phyloP scores from a whole-genome alignment of 805 yeast genomes.

The Peterozyma toletana region DNA sequence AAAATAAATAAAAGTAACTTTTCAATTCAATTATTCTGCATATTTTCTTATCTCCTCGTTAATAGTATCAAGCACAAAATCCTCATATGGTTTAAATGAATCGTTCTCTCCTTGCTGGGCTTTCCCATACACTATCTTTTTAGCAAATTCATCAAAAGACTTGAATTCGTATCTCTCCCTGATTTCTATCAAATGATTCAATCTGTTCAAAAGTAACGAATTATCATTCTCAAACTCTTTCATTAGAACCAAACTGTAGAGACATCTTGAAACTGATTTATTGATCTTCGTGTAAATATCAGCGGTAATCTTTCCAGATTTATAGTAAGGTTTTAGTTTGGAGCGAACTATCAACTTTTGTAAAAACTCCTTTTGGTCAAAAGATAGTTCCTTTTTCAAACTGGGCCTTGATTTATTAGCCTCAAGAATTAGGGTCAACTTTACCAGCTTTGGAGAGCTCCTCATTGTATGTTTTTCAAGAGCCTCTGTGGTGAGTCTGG shows the following conservation, averaged over 20 bases:
- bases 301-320: slow-evolving; percentile 21
- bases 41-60: no score
- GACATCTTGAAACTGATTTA: slow-evolving; percentile 49
- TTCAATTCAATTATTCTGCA: no score
- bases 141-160: slow-evolving; percentile 12
- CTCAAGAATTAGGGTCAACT: not conserved
- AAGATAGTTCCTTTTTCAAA: slow-evolving; percentile 9
- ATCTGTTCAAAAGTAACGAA: slow-evolving; percentile 13
- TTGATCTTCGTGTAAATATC: slow-evolving; percentile 49
- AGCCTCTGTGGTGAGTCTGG: slow-evolving; percentile 14
- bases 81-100: no score
- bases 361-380: slow-evolving; percentile 44
- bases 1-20: no score
- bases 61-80: no score
- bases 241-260: slow-evolving; percentile 31
- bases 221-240: slow-evolving; percentile 4
- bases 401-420: slow-evolving; percentile 5
- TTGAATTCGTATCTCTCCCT: slow-evolving; percentile 20
- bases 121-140: not conserved
- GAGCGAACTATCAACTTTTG: slow-evolving; percentile 51
- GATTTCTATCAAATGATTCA: slow-evolving; percentile 20
- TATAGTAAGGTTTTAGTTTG: slow-evolving; percentile 41
- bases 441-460: not conserved
- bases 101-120: no score
- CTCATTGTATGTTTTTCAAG: slow-evolving; percentile 8